Conservation (phyloP, 192 early-diverging fungal genomes). For the Rhizophagus sp. region DNA sequence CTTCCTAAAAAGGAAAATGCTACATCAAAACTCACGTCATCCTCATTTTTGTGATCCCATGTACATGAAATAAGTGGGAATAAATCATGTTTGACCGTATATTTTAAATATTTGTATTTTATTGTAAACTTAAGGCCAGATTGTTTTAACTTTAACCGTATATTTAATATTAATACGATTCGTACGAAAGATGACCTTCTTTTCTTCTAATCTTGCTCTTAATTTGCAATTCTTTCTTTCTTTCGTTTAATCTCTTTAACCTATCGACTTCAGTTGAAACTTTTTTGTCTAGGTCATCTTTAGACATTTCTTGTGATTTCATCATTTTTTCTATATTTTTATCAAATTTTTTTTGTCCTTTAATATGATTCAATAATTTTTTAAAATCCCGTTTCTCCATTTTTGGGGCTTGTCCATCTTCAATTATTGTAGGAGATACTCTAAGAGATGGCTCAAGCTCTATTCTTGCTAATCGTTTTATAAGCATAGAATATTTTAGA, state of each 20-base stretch:
- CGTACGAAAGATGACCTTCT: constrained; percentile 26
- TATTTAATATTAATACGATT: background rate
- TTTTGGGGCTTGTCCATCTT: background rate
- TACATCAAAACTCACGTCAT: too few species aligned
- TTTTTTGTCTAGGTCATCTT: constrained; percentile 1
- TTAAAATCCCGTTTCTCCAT: background rate
- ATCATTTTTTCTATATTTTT: constrained; percentile 22
- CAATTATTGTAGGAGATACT: constrained; percentile 19
- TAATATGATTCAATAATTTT: background rate
- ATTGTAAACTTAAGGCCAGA: too few species aligned
- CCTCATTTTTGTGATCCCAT: too few species aligned
- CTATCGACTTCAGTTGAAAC: background rate
- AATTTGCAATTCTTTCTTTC: background rate
- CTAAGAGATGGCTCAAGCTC: constrained; percentile 38
- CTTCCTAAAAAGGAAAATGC: background rate
- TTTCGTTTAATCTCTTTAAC: background rate
- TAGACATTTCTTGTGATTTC: constrained; percentile 3
- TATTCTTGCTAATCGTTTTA: constrained; percentile 48
- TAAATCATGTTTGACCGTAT: too few species aligned
- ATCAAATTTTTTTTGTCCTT: constrained; percentile 20
- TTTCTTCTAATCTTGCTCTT: constrained; percentile 19
- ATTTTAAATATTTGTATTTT: too few species aligned
- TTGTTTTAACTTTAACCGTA: background rate
- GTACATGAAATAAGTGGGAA: too few species aligned
- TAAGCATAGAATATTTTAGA: constrained; percentile 54